phyloP scores from a whole-genome alignment of 306 rosid genomes.

The cucumber (Cucumis sativus) region DNA sequence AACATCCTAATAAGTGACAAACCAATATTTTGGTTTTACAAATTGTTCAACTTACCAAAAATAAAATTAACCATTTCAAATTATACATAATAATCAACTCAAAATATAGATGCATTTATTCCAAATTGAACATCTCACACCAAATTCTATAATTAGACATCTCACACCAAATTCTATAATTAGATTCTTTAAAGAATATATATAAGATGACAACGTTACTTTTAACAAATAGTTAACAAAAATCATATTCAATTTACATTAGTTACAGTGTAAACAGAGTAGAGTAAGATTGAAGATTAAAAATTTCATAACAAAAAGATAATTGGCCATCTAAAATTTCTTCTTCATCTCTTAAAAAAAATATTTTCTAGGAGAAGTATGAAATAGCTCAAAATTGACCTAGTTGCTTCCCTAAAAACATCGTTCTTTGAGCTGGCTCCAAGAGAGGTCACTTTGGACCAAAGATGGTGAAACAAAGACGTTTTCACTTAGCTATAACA shows the following conservation, averaged over 20 bases:
- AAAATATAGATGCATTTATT: neutral
- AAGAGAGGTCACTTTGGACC: too few species aligned
- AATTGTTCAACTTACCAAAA: too few species aligned
- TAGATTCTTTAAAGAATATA: neutral
- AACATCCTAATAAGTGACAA: too few species aligned
- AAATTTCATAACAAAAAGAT: too few species aligned
- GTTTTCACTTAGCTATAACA: neutral
- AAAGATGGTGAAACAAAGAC: neutral
- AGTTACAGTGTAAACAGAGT: neutral
- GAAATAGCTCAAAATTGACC: too few species aligned
- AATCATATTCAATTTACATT: neutral
- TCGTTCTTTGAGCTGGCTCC: too few species aligned
- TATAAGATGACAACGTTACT: neutral
- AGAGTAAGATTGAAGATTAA: neutral
- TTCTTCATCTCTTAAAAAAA: too few species aligned
- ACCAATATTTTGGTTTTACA: too few species aligned
- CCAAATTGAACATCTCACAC: neutral
- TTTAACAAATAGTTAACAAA: neutral
- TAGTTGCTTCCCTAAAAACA: too few species aligned
- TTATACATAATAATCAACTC: neutral
- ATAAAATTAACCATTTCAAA: too few species aligned
- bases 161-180: neutral
- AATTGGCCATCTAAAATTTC: too few species aligned
- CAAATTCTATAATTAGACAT: neutral
- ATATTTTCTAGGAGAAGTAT: too few species aligned